These are phyloP conservation scores for Saccharum hybrid DNA, from an alignment of 202 grass and related monocot species.

Conservation along the genomic window DNA sequence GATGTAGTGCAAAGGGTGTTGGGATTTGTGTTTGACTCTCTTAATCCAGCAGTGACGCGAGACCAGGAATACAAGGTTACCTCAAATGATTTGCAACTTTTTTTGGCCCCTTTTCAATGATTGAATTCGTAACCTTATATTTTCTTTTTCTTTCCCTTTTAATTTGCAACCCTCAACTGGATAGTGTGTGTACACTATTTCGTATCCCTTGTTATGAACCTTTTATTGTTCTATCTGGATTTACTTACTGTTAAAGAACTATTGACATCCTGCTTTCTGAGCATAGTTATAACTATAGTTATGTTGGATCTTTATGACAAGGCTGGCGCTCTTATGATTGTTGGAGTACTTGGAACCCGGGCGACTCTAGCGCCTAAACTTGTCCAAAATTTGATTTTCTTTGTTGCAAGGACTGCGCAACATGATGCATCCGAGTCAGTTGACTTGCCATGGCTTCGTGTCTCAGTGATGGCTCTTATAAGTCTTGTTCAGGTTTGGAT, in stretches of 20 bases:
- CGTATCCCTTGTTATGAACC: background rate
- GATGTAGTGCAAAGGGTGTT: conserved; percentile 81
- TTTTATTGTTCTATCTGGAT: conserved; percentile 36
- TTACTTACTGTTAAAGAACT: background rate
- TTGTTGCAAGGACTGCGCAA: conserved; percentile 65
- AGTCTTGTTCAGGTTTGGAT: conserved; percentile 82
- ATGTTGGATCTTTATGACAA: conserved; percentile 46
- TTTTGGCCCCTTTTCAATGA: background rate
- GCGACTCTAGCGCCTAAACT: conserved; percentile 73
- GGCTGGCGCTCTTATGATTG: conserved; percentile 93
- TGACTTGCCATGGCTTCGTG: conserved; percentile 93
- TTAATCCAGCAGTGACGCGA: conserved; percentile 69
- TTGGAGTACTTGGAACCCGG: conserved; percentile 76
- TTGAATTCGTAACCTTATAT: conserved; percentile 30
- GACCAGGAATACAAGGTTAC: conserved; percentile 82
- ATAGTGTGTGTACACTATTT: background rate
- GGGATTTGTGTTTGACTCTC: conserved; percentile 85
- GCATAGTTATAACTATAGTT: conserved; percentile 18
- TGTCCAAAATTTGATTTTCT: conserved; percentile 77
- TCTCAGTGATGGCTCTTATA: conserved; percentile 85
- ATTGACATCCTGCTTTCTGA: background rate
- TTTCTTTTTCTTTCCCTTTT: conserved; percentile 15
- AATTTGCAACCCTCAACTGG: conserved; percentile 10
- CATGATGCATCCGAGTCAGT: conserved; percentile 65
- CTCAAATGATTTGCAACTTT: conserved; percentile 7